These are phyloP conservation scores for Cladosporium sp. DNA, from an alignment of 2,329 filamentous ascomycete species.

Conservation along the genomic window DNA sequence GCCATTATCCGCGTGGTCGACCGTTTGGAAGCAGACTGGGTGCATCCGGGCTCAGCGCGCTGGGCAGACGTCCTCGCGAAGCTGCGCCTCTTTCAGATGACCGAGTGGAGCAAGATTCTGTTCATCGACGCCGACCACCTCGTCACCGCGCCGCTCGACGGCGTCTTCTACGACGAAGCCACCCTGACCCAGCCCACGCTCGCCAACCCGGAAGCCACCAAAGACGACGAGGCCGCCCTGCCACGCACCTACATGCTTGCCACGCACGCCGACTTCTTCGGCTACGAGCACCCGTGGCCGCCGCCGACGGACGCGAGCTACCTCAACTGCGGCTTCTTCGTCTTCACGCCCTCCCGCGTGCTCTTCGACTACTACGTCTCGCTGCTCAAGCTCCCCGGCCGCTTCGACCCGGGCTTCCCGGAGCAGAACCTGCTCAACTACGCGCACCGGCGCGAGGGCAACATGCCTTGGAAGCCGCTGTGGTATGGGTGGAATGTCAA, in stretches of 20 bases:
- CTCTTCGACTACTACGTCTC: slow-evolving; percentile 42
- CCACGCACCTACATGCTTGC: slow-evolving; percentile 44
- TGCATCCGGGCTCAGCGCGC: slow-evolving; percentile 29
- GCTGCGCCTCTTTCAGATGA: slow-evolving; percentile 38
- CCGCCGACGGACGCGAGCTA: slow-evolving; percentile 32
- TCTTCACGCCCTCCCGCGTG: slow-evolving; percentile 36
- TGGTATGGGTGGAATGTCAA: slow-evolving; percentile 44
- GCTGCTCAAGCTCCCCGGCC: slow-evolving; percentile 34
- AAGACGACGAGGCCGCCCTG: slow-evolving; percentile 38
- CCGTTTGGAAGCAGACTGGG: slow-evolving; percentile 36
- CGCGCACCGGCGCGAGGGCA: slow-evolving; percentile 40
- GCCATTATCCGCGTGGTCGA: slow-evolving; percentile 39
- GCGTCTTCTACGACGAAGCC: slow-evolving; percentile 40
- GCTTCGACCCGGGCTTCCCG: slow-evolving; percentile 37
- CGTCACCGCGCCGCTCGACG: slow-evolving; percentile 33
- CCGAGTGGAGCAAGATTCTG: slow-evolving; percentile 37
- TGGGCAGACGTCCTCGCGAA: slow-evolving; percentile 41
- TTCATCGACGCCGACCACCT: slow-evolving; percentile 39
- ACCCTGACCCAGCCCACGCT: slow-evolving; percentile 35
- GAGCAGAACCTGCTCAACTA: slow-evolving; percentile 46
- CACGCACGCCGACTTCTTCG: slow-evolving; percentile 35
- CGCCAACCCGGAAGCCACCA: slow-evolving; percentile 25
- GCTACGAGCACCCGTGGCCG: slow-evolving; percentile 36
- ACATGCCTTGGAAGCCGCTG: slow-evolving; percentile 44
- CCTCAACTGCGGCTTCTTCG: slow-evolving; percentile 42